phyloP scores from a whole-genome alignment of 2,329 filamentous ascomycete species.

The Balansia obtecta region DNA sequence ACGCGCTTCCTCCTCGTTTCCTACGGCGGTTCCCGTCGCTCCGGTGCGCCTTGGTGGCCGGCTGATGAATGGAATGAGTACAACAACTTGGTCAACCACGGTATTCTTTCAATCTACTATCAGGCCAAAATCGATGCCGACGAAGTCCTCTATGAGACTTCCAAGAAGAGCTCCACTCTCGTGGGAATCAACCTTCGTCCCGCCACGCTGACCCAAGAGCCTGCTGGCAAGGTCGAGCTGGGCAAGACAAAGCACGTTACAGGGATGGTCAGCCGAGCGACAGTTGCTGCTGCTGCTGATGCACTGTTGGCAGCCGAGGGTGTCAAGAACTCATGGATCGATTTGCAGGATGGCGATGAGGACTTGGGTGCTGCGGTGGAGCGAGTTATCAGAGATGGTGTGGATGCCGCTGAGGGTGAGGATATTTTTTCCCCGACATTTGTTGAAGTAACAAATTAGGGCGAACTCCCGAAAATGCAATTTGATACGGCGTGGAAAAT shows the following conservation, averaged over 20 bases:
- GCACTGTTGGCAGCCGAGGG: constrained; percentile 38
- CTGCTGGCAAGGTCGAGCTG: constrained; percentile 33
- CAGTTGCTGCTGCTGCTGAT: constrained; percentile 47
- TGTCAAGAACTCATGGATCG: constrained; percentile 39
- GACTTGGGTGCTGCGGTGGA: constrained; percentile 33
- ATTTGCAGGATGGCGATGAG: constrained; percentile 41
- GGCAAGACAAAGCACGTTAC: constrained; percentile 28
- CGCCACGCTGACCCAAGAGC: constrained; percentile 34
- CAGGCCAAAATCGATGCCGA: constrained; percentile 49
- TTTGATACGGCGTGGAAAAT: too few relatives aligned
- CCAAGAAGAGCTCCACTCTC: constrained; percentile 28
- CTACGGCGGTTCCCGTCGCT: constrained; percentile 41
- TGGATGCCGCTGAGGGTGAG: constrained; percentile 43
- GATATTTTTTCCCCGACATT: constrained; percentile 13
- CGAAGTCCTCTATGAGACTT: constrained; percentile 38
- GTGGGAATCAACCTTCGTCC: constrained; percentile 42
- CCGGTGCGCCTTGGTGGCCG: constrained; percentile 42
- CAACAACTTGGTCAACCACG: constrained; percentile 26
- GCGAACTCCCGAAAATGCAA: too few relatives aligned
- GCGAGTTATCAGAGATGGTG: constrained; percentile 33
- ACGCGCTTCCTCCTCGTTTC: constrained; percentile 54
- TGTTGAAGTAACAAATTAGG: neutral
- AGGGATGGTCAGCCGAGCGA: constrained; percentile 38
- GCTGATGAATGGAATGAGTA: constrained; percentile 35
- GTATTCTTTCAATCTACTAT: constrained; percentile 39